Evolutionary conservation across 495 filamentous ascomycete genomes (phyloP).

Genomic region (Penicillium chermesinum): DNA sequence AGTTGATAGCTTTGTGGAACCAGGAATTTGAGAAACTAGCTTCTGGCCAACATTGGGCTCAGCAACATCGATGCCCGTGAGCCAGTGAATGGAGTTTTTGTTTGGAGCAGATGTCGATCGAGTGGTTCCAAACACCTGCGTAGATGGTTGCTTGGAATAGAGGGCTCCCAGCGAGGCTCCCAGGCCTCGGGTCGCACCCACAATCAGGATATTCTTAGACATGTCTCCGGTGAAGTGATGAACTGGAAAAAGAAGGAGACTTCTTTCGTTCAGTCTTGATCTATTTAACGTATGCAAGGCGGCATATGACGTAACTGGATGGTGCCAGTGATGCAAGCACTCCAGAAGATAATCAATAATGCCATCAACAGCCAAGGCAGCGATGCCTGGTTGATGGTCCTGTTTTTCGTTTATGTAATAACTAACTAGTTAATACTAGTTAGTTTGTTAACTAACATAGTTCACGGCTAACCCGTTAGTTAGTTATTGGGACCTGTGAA

Average conservation of each 20-base stretch:
- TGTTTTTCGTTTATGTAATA: background rate
- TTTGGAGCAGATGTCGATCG: constrained; percentile 37
- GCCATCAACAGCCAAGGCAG: background rate
- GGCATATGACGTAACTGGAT: background rate
- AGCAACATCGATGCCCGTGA: constrained; percentile 51
- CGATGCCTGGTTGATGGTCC: background rate
- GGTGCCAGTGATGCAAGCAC: background rate
- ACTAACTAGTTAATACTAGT: too few relatives aligned
- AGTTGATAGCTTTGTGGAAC: constrained; percentile 44
- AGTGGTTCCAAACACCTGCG: constrained; percentile 55
- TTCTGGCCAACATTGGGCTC: constrained; percentile 52
- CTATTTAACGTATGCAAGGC: background rate
- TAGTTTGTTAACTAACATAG: too few relatives aligned
- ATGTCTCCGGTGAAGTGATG: constrained; percentile 16
- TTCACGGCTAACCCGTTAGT: too few relatives aligned
- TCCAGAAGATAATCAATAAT: background rate
- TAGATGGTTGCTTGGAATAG: constrained; percentile 48
- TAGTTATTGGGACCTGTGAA: constrained; percentile 6
- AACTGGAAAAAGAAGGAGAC: background rate
- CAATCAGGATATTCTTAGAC: constrained; percentile 48
- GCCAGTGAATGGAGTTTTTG: constrained; percentile 35
- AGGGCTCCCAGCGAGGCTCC: constrained; percentile 55
- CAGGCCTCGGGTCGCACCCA: constrained; percentile 64
- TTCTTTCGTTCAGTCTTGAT: background rate
- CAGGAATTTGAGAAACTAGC: constrained; percentile 40